Evolutionary conservation across 371 early-diverging fungal species (phyloP), one percentile per base, ranked within the genome.

Genomic region (Rhizopus delemar): DNA sequence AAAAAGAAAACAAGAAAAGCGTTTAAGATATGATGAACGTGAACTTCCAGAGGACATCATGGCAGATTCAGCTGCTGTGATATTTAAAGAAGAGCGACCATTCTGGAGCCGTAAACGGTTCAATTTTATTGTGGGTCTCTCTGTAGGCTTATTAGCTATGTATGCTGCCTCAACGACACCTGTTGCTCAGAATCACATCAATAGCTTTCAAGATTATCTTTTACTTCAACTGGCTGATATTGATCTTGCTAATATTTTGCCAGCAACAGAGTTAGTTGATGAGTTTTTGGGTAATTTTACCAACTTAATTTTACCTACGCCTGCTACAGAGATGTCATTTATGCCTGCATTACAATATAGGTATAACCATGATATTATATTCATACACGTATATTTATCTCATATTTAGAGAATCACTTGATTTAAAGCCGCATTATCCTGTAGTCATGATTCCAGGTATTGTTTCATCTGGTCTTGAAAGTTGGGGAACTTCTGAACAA

Each of bases 381-480:
- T 41, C 13, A 31, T 41, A 13, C n/a, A 22, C 38, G 57, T 13
- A 16, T 43, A n/a, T 43, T 35, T 4, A 29, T 32, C 13, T 31
- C 2, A 41, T 50, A 34, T 49, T 41, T 34, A 31, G 80, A 46
- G 75, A 69, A 11, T 56, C 66, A 41, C 28, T 71, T 16, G 71
- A 62, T 34, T 51, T 82, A 8, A 77, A 73, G 29, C 73, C 81
- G 4, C 82, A 85, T 61, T 78, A 85, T 70, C 92, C 90, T 36
- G 92, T 97, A 0, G 82, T 93, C 2, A 71, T 97, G 67, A 89
- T 97, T 28, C 98, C 97, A 0, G 98, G 98, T 34, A 91, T 97
- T 60, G 85, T 93, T 11, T 92, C 93, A 1, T 89, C 94, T 35
- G 90, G 91, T 4, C 81, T 97, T 22, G 97, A 97, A 70, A 91